These are phyloP conservation scores for Leccinum boreale DNA, from an alignment of 768 basidiomycete genomes.

Conservation along the genomic window DNA sequence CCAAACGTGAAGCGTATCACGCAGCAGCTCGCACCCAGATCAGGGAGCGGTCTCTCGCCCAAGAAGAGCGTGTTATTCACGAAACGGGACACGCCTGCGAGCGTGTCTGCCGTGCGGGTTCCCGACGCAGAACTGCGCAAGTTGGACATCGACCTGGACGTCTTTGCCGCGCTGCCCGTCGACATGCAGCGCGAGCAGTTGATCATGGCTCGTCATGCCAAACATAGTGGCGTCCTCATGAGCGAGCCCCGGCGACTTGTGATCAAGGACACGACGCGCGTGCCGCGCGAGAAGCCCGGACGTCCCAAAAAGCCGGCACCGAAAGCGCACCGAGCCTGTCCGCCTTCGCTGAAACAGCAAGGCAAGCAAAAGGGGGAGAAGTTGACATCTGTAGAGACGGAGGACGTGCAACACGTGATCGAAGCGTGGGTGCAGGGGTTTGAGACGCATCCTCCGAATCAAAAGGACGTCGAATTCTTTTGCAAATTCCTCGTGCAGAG, in stretches of 20 bases:
- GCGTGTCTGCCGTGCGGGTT: slow-evolving; percentile 40
- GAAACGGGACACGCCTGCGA: slow-evolving; percentile 27
- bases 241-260: slow-evolving; percentile 42
- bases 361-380: slow-evolving; percentile 51
- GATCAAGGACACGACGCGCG: slow-evolving; percentile 40
- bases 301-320: slow-evolving; percentile 52
- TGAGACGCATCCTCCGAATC: slow-evolving; percentile 58
- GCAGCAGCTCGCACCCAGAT: slow-evolving; percentile 58
- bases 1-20: slow-evolving; percentile 57
- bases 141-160: slow-evolving; percentile 70
- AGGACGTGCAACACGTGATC: slow-evolving; percentile 70
- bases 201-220: slow-evolving; percentile 50
- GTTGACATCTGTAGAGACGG: slow-evolving; percentile 56
- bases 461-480: slow-evolving; percentile 74
- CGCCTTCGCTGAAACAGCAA: slow-evolving; percentile 55
- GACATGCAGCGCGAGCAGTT: slow-evolving; percentile 75
- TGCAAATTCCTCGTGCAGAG: slow-evolving; percentile 67
- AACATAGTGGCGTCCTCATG: slow-evolving; percentile 32
- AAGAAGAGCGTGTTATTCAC: slow-evolving; percentile 37
- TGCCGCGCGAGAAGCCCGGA: slow-evolving; percentile 29
- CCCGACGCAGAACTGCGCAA: slow-evolving; percentile 55
- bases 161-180: slow-evolving; percentile 62
- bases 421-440: slow-evolving; percentile 74
- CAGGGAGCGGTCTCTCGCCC: slow-evolving; percentile 38
- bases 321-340: slow-evolving; percentile 47